Evolutionary conservation across 306 rosid species (phyloP).

Genomic region (Rubus parviflorus): DNA sequence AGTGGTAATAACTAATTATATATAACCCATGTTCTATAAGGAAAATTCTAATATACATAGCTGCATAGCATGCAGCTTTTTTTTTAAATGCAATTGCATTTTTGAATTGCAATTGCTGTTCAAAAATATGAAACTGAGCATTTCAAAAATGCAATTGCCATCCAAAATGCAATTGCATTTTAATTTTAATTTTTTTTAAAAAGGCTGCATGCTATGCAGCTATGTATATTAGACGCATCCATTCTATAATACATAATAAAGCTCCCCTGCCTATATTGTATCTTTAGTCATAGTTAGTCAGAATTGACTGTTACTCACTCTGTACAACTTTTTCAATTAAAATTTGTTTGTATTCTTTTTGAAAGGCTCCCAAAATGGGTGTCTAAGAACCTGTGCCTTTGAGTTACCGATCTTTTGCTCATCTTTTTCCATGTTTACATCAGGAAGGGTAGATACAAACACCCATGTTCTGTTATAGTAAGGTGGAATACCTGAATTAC

Average conservation of each 20-base stretch:
- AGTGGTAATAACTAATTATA: constrained; percentile 76
- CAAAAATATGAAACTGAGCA: too few species aligned
- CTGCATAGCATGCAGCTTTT: too few species aligned
- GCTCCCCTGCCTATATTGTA: constrained; percentile 43
- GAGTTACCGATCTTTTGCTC: constrained; percentile 5
- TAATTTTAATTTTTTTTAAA: too few species aligned
- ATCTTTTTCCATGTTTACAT: not conserved
- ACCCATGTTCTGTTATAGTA: not conserved
- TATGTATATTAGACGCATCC: too few species aligned
- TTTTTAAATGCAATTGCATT: too few species aligned
- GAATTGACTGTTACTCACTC: constrained; percentile 20
- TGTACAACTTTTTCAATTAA: constrained; percentile 22
- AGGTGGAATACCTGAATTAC: not conserved
- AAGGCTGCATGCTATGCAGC: too few species aligned
- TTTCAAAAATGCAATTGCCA: too few species aligned
- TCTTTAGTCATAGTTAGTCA: constrained; percentile 30
- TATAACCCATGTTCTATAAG: constrained; percentile 27
- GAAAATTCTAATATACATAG: too few species aligned
- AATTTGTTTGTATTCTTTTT: not conserved
- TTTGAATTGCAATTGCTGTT: too few species aligned
- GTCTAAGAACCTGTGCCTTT: not conserved
- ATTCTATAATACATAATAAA: constrained; percentile 29
- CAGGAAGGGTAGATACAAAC: not conserved
- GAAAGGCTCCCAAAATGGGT: constrained; percentile 10
- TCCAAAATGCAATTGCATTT: too few species aligned